Percentiles rank a stretch among this genome's conserved stretches.
These are phyloP conservation scores for Perkinsus chesapeaki DNA, from an alignment of 169 alveolate species.

Conservation along the genomic window DNA sequence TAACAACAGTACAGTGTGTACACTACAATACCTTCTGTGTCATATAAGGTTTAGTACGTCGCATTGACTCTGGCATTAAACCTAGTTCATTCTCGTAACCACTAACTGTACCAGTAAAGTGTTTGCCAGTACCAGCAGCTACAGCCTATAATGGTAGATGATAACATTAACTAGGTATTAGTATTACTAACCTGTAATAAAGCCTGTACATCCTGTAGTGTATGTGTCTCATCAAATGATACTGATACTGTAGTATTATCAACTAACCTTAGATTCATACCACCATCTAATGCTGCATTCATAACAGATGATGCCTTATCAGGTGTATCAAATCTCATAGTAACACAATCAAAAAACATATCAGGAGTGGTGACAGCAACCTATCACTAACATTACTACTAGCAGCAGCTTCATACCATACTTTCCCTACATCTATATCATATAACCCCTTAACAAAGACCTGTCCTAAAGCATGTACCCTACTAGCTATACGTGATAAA, in stretches of 20 bases:
- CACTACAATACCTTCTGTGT: slow-evolving; percentile 18
- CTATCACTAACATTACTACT: neutral
- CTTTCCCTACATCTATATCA: neutral
- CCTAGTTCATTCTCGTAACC: neutral
- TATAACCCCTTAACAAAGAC: neutral
- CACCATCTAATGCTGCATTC: neutral
- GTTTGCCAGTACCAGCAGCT: neutral
- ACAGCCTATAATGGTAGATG: neutral
- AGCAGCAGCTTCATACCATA: too few relatives aligned
- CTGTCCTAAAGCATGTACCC: slow-evolving; percentile 42
- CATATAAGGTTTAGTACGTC: slow-evolving; percentile 34
- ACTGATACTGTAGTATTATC: neutral
- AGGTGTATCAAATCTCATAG: neutral
- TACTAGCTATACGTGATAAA: slow-evolving; percentile 47
- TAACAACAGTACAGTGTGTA: neutral
- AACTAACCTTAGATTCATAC: slow-evolving; percentile 2
- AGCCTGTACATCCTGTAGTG: slow-evolving; percentile 46
- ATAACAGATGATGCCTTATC: neutral
- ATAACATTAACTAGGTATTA: neutral
- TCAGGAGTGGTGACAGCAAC: neutral
- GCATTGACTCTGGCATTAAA: neutral
- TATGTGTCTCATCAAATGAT: slow-evolving; percentile 55
- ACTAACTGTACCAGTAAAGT: neutral
- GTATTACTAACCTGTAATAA: slow-evolving; percentile 16
- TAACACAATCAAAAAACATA: neutral